Evolutionary conservation across 331 rosid genomes (phyloP), one percentile per base, ranked within the genome.

Genomic region (Rhamnella rubrinervis): DNA sequence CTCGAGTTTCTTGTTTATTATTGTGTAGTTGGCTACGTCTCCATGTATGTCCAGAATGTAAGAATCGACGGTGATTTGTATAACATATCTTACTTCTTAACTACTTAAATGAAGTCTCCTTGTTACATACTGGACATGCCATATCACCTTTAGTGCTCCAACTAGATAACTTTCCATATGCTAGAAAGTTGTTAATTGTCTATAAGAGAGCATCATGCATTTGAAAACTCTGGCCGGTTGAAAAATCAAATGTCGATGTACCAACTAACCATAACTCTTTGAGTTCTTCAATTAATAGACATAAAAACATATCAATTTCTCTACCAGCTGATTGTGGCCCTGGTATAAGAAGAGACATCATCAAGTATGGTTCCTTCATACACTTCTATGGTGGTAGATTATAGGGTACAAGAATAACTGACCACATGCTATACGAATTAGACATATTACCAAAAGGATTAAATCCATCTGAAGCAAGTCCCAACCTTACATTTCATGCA

Each of bases 371-470:
- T 9, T 63, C 16, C 8, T 73, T 73, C 65, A 64, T 68, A 3
- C 72, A 70, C 8, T 53, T 46, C 78, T 53, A 57, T 4, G 52
- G 51, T 44, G 78, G 78, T 5, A 71, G 44, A 20, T 77, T 71
- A 13, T 77, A 66, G 2, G 49, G 55, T 9, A 23, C 6, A 11
- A 65, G 5, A 0, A 78, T 18, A 4, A 59, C 9, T 1, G 28
- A 59, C 70, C 23, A 65, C 1, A 40, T 49, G 26, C 44, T 51
- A 20, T 71, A 19, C 21, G 38, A 1, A 51, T 6, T 12, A 12
- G 55, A 51, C 63, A 40, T 61, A 6, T 63, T 65, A 0, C 69
- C n/a, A 21, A 62, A 61, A 1, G 41, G 52, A 12, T 61, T 60
- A 21, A 71, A 61, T 3, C 26, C 62, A 21, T 71, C 26, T 6